phyloP scores from a whole-genome alignment of 352 stramenopile genomes.

The Peronosclerospora sorghi region DNA sequence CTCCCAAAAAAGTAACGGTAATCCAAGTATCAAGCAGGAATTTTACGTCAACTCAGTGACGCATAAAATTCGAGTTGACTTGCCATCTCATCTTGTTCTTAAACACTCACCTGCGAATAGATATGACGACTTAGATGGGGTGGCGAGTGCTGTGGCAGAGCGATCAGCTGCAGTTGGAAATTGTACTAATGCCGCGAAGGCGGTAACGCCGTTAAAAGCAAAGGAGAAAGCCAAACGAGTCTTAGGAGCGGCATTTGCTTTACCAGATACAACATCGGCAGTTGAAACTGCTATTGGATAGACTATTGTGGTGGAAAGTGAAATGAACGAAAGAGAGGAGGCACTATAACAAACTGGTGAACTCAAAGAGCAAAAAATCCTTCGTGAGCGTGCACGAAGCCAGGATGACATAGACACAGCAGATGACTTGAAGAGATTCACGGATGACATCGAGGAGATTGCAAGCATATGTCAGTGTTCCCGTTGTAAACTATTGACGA shows the following conservation, averaged over 20 bases:
- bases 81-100: constrained; percentile 35
- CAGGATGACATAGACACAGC: constrained; percentile 15
- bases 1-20: too few relatives aligned
- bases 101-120: constrained; percentile 45
- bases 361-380: constrained; percentile 6
- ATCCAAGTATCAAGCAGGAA: constrained; percentile 38
- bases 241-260: constrained; percentile 34
- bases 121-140: constrained; percentile 27
- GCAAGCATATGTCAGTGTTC: constrained; percentile 54
- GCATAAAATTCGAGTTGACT: constrained; percentile 56
- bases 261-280: constrained; percentile 25
- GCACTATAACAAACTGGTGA: background rate
- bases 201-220: constrained; percentile 11
- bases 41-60: constrained; percentile 75
- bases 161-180: constrained; percentile 4
- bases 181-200: constrained; percentile 1
- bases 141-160: constrained; percentile 16
- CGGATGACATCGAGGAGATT: constrained; percentile 10
- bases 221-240: constrained; percentile 21
- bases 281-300: constrained; percentile 27
- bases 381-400: constrained; percentile 25
- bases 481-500: constrained; percentile 76
- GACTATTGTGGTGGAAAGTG: constrained; percentile 19
- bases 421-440: constrained; percentile 7
- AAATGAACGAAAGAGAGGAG: constrained; percentile 9